These are phyloP conservation scores for Xylaria sp. DNA, from an alignment of 2,329 filamentous ascomycete genomes.

Conservation along the genomic window DNA sequence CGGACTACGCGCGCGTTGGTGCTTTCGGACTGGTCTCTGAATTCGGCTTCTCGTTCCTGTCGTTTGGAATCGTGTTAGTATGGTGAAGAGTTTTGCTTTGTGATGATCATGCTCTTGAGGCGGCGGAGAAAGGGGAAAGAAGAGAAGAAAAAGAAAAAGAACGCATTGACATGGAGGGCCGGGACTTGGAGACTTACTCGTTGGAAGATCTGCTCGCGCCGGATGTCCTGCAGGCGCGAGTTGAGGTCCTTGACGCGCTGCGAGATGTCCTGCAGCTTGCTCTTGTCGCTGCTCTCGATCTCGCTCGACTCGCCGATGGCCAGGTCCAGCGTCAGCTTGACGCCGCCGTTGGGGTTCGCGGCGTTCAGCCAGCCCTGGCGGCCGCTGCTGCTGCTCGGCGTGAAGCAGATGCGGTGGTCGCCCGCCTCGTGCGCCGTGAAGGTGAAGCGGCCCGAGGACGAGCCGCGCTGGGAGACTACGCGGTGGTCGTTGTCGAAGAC, in stretches of 20 bases:
- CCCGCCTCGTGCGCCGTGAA: constrained; percentile 96
- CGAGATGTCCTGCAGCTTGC: constrained; percentile 89
- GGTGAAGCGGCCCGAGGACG: constrained; percentile 84
- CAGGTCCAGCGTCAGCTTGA: constrained; percentile 88
- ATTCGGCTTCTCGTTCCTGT: constrained; percentile 96
- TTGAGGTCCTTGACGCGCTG: constrained; percentile 91
- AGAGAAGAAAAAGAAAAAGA: constrained; percentile 2
- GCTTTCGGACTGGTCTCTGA: constrained; percentile 94
- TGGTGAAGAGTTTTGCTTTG: no score
- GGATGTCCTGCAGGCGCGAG: constrained; percentile 84
- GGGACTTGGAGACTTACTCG: constrained; percentile 66
- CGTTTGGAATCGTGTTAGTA: constrained; percentile 7
- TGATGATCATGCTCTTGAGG: background rate
- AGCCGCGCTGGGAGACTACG: constrained; percentile 87
- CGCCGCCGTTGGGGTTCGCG: constrained; percentile 74
- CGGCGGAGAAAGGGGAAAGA: background rate
- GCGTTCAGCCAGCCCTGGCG: constrained; percentile 77
- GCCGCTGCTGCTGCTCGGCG: constrained; percentile 78
- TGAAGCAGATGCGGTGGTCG: constrained; percentile 96
- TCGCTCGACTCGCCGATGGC: constrained; percentile 94
- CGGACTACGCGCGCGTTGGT: constrained; percentile 92
- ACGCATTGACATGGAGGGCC: background rate
- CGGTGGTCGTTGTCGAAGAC: constrained; percentile 98
- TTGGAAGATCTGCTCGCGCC: constrained; percentile 96
- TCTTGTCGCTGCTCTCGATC: constrained; percentile 94